Percentiles rank a stretch among this genome's conserved stretches.
These are phyloP conservation scores for Pseudonitzschia pungens DNA, from an alignment of 108 stramenopile species.

Conservation along the genomic window DNA sequence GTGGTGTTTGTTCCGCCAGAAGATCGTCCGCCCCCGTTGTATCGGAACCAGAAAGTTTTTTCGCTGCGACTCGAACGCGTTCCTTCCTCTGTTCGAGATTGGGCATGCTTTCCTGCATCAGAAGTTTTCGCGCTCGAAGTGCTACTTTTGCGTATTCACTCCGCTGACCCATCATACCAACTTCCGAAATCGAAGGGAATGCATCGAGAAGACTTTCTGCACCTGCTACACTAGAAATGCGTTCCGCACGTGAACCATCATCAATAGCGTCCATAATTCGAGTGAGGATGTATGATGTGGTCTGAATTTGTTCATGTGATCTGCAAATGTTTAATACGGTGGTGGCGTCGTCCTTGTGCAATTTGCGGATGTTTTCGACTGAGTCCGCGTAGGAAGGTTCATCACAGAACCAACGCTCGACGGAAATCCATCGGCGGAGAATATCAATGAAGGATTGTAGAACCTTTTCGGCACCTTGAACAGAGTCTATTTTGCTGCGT, in stretches of 20 bases:
- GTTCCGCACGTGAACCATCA: constrained; percentile 60
- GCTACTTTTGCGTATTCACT: constrained; percentile 77
- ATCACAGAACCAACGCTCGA: constrained; percentile 88
- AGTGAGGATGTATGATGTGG: constrained; percentile 67
- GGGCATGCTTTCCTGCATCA: constrained; percentile 92
- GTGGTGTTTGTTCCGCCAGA: constrained; percentile 75
- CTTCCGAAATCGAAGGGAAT: constrained; percentile 87
- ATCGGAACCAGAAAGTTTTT: constrained; percentile 42
- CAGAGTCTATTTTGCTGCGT: constrained; percentile 52
- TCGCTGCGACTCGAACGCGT: constrained; percentile 55
- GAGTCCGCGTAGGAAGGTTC: constrained; percentile 87
- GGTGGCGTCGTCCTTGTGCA: constrained; percentile 64
- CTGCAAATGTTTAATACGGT: constrained; percentile 82
- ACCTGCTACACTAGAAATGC: constrained; percentile 67
- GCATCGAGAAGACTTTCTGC: constrained; percentile 76
- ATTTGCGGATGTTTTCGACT: constrained; percentile 83
- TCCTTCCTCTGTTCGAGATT: constrained; percentile 77
- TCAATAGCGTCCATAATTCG: constrained; percentile 84
- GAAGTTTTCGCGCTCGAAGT: constrained; percentile 80
- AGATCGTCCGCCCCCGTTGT: constrained; percentile 61
- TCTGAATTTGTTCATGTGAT: constrained; percentile 77
- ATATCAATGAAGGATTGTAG: constrained; percentile 64
- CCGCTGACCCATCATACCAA: constrained; percentile 86
- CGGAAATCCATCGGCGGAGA: constrained; percentile 77
- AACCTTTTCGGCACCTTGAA: constrained; percentile 82